Evolutionary conservation across 495 filamentous ascomycete genomes (phyloP).

Genomic region (Neurospora sp.): DNA sequence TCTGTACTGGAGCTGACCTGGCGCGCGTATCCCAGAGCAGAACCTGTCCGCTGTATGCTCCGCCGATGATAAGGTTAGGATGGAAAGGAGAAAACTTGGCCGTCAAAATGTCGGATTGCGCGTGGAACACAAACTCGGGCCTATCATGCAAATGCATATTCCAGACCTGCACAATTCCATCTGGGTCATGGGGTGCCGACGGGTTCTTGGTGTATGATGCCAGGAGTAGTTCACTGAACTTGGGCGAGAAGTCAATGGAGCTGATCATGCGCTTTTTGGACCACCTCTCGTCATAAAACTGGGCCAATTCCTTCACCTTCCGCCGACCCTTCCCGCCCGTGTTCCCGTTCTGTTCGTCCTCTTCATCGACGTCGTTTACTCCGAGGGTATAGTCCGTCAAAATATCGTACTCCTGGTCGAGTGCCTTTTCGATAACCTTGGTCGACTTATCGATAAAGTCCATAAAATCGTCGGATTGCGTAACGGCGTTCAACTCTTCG

Average conservation of each 20-base stretch:
- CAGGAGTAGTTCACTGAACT: slow-evolving; percentile 86
- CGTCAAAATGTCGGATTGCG: slow-evolving; percentile 87
- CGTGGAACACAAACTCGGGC: slow-evolving; percentile 93
- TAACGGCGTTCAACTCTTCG: slow-evolving; percentile 85
- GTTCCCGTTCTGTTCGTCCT: slow-evolving; percentile 69
- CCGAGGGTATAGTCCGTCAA: slow-evolving; percentile 86
- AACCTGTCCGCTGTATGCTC: slow-evolving; percentile 92
- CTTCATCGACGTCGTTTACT: slow-evolving; percentile 60
- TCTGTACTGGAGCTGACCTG: slow-evolving; percentile 80
- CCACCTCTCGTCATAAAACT: slow-evolving; percentile 93
- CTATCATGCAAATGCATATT: slow-evolving; percentile 88
- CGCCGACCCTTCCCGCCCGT: slow-evolving; percentile 64
- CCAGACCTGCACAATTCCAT: slow-evolving; percentile 93
- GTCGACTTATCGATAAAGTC: slow-evolving; percentile 92
- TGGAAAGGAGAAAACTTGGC: slow-evolving; percentile 98
- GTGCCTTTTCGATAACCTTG: slow-evolving; percentile 91
- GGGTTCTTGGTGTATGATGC: slow-evolving; percentile 96
- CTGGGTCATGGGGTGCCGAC: slow-evolving; percentile 87
- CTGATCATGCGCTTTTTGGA: slow-evolving; percentile 96
- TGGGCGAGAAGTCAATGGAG: slow-evolving; percentile 84
- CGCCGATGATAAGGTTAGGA: slow-evolving; percentile 88
- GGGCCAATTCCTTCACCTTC: slow-evolving; percentile 73
- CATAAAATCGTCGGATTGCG: slow-evolving; percentile 84
- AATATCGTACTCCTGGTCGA: slow-evolving; percentile 90
- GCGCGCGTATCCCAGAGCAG: slow-evolving; percentile 96